Evolutionary conservation across 805 yeast species (phyloP), one percentile per base, ranked within the genome.

Genomic region (Yarrowia divulgata): DNA sequence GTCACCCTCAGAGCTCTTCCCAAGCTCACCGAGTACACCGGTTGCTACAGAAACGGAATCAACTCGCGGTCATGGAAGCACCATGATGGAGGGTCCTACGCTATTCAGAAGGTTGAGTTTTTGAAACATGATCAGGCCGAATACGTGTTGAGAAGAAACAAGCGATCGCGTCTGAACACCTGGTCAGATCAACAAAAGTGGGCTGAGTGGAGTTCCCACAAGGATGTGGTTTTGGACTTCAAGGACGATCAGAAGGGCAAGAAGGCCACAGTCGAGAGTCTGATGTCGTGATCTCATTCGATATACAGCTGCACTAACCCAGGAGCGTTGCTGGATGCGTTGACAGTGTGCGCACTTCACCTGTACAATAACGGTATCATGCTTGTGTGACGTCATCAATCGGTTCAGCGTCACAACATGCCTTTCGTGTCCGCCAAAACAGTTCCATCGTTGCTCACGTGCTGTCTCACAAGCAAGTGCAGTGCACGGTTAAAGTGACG

Each of bases 71-170:
- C 85, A 3, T 94, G 98, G 98, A 75, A 82, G 12, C 79, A 79
- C 8, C 99, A 94, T 76, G 91, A 90, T 75, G 99, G 99, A 1
- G 83, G 88, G 55, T 89, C 97, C 48, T 82, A 84, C 69, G 87
- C 89, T 5, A 80, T 95, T 2, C 85, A 84, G 72, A 81, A 79
- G 63, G 87, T 87, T 54, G 80, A 81, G 72, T 75, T 73, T 62
- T 69, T 77, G 19, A 71, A 75, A 10, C 54, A 68, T 16, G 81
- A 81, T 29, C 71, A 70, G 49, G 79, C 81, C 1, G 77, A 77
- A 49, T 71, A 55, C 29, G 80, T 80, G 23, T 77, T 75, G 49
- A 69, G 70, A 45, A 72, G 71, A 66, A 48, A 29, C 46, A 74
- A 72, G 69, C 75, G 72, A 67, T 73, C 72, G 39, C 71, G 84